phyloP scores from a whole-genome alignment of 1,284 basidiomycete species.

The Marasmius fiardii region DNA sequence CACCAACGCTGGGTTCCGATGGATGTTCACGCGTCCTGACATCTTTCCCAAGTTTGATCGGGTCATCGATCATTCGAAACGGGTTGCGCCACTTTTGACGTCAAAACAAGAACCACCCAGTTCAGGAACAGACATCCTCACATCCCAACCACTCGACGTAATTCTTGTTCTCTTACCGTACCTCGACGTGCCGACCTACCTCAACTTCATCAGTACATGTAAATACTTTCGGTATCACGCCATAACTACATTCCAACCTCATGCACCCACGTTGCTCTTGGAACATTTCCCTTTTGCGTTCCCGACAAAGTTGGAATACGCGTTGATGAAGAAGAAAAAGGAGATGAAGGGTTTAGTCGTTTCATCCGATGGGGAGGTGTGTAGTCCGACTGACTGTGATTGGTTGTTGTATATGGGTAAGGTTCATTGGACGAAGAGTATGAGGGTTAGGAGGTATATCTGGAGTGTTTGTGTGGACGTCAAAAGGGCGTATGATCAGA shows the following conservation, averaged over 20 bases:
- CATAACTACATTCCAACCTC: conserved; percentile 5
- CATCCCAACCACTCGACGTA: neutral
- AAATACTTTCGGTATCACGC: conserved; percentile 3
- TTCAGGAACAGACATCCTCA: neutral
- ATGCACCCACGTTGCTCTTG: conserved; percentile 3
- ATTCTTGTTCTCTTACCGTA: neutral
- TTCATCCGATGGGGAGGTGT: neutral
- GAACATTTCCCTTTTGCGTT: neutral
- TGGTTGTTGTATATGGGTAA: conserved; percentile 2
- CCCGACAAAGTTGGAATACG: conserved; percentile 1
- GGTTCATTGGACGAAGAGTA: conserved; percentile 5
- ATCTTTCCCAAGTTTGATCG: neutral
- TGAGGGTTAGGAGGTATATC: conserved; percentile 6
- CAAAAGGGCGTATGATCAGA: conserved; percentile 6
- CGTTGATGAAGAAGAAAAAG: neutral
- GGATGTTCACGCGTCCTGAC: neutral
- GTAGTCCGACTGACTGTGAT: neutral
- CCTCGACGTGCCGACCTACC: neutral
- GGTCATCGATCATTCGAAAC: neutral
- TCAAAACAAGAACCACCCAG: neutral
- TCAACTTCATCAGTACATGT: neutral
- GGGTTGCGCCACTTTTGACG: neutral
- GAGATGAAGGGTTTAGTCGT: neutral
- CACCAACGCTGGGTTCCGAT: neutral
- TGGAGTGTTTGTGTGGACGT: conserved; percentile 2